Base-by-base conservation (phyloP, 2,329 filamentous ascomycete genomes). In the Fusarium denticulatum region DNA sequence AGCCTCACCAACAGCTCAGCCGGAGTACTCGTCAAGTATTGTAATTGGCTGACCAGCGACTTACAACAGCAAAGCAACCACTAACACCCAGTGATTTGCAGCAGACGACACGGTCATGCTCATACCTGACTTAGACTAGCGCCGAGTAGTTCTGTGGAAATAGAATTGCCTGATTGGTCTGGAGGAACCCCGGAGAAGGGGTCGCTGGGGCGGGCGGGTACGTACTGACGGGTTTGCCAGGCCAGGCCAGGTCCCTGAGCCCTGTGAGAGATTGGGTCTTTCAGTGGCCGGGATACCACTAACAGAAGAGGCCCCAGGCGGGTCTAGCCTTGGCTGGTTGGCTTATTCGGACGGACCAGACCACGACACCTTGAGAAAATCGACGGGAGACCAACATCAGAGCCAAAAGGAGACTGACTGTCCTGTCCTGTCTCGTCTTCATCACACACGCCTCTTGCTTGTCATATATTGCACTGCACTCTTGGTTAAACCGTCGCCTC, bases 301-400 rank as follows among this genome's bases (percentile, higher is more conserved):
- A 73, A 73, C 72, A 75, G 61, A 50, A 55, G 46, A 67, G 65
- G 65, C 61, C 71, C 59, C 60, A 56, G 71, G 71, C 69, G 71
- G 74, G 74, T 67, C 64, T 53, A 53, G 50, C 69, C 62, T 63
- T 74, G 64, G 69, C 67, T 72, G 80, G 80, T 80, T 72, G 80
- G 80, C 81, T 81, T 82, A 81, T 82, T 82, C 81, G 79, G 80
- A 50, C 30, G 79, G 80, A 50, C 47, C 47, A 50, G 47, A 81
- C 81, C 80, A 82, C 80, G 80, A 82, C 81, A 82, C 78, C 80
- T 81, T 74, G 77, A 81, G 78, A 82, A 82, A 82, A 81, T 76
- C 80, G 75, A 81, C 65, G 63, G 75, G 72, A 71, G 71, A 70
- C 79, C 74, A 78, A 80, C 80, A 80, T 76, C 78, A 77, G 77